Percentiles rank a stretch among this genome's conserved stretches.
These are phyloP conservation scores for Salisapilia sapeloensis DNA, from an alignment of 352 stramenopile genomes.

Conservation along the genomic window DNA sequence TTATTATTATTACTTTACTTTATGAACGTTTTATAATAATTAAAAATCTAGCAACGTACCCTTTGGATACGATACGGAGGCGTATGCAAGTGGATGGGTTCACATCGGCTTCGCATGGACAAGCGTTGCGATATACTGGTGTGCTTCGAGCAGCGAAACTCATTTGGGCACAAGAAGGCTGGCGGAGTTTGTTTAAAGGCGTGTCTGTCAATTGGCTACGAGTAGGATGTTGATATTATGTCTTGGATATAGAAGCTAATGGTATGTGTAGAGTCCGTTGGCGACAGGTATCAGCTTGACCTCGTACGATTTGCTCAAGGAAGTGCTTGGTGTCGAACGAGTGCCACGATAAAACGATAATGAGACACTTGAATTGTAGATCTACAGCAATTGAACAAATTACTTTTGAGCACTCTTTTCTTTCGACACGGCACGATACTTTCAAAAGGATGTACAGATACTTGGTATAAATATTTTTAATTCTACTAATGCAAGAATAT, in stretches of 20 bases:
- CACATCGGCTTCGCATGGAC: slow-evolving; percentile 17
- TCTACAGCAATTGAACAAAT: background rate
- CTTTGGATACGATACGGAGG: slow-evolving; percentile 69
- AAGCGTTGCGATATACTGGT: slow-evolving; percentile 40
- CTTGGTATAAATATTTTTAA: too few relatives aligned
- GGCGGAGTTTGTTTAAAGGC: slow-evolving; percentile 73
- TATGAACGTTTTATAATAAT: slow-evolving; percentile 1
- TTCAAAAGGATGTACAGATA: background rate
- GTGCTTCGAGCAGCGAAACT: slow-evolving; percentile 43
- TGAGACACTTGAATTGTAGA: background rate
- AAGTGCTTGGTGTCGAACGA: slow-evolving; percentile 65
- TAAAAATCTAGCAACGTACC: slow-evolving; percentile 40
- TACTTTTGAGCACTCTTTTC: too few relatives aligned
- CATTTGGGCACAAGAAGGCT: slow-evolving; percentile 60
- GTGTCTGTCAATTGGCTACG: slow-evolving; percentile 78
- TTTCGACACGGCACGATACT: background rate
- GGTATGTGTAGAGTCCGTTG: slow-evolving; percentile 41
- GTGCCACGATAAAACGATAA: slow-evolving; percentile 11
- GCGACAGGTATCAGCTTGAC: slow-evolving; percentile 77
- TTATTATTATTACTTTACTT: slow-evolving; percentile 1
- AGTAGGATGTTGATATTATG: slow-evolving; percentile 16
- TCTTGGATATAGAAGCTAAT: background rate
- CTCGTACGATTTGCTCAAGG: slow-evolving; percentile 75
- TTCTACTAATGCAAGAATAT: too few relatives aligned
- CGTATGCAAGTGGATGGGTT: slow-evolving; percentile 76